These are phyloP conservation scores for Cercospora sojina DNA, from an alignment of 2,329 filamentous ascomycete species.

Conservation along the genomic window DNA sequence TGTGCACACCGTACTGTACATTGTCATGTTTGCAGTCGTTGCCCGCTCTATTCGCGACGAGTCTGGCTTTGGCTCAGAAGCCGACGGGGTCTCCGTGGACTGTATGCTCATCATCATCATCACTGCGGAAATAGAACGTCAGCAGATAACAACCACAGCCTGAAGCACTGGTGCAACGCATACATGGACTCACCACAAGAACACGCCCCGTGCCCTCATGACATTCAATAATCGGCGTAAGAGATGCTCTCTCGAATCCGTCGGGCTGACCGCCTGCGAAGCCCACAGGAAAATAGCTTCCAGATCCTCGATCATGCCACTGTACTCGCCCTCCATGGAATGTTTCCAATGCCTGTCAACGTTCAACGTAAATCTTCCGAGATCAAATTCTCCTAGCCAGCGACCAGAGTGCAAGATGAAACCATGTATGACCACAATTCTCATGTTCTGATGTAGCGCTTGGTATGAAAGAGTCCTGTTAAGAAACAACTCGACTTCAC, in stretches of 20 bases:
- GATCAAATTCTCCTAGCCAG: slow-evolving; percentile 20
- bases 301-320: slow-evolving; percentile 18
- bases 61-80: neutral
- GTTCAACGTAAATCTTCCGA: slow-evolving; percentile 12
- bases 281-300: slow-evolving; percentile 13
- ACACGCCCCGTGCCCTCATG: slow-evolving; percentile 16
- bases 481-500: slow-evolving; percentile 15
- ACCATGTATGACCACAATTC: slow-evolving; percentile 17
- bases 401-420: slow-evolving; percentile 16
- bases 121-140: neutral
- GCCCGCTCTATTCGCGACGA: neutral
- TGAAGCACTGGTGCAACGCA: neutral
- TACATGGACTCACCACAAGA: slow-evolving; percentile 13
- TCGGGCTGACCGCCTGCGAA: neutral
- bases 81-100: slow-evolving; percentile 9
- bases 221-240: slow-evolving; percentile 10
- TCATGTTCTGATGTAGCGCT: slow-evolving; percentile 17
- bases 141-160: neutral
- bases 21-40: neutral
- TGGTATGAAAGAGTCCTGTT: slow-evolving; percentile 14
- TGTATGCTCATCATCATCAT: slow-evolving; percentile 11
- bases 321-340: slow-evolving; percentile 20
- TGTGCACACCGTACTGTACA: neutral
- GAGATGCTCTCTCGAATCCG: slow-evolving; percentile 13
- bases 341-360: slow-evolving; percentile 20